phyloP scores from a whole-genome alignment of 495 filamentous ascomycete genomes.

The Penicillium cinerascens region DNA sequence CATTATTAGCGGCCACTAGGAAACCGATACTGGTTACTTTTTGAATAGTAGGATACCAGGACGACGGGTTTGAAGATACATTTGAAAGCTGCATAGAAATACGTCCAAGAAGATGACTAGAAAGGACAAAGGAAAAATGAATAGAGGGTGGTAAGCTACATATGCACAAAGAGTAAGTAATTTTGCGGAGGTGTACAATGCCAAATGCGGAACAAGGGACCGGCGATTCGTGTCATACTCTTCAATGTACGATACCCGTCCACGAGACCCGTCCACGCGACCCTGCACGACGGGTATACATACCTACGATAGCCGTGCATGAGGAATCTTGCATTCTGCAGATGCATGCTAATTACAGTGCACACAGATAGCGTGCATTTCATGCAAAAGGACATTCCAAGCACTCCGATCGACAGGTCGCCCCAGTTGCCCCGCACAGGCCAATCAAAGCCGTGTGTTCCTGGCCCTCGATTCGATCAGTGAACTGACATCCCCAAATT shows the following conservation, averaged over 20 bases:
- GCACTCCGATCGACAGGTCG: conserved; percentile 21
- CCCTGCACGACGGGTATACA: not conserved
- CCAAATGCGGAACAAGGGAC: not conserved
- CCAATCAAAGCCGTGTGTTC: conserved; percentile 25
- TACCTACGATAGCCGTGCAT: not conserved
- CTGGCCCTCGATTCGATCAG: conserved; percentile 20
- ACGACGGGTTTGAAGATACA: no score
- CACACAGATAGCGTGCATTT: not conserved
- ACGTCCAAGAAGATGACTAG: no score
- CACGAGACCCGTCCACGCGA: no score
- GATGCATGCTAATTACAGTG: not conserved
- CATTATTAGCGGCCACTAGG: not conserved
- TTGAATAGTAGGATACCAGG: no score
- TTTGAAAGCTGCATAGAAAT: no score
- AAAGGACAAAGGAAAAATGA: no score
- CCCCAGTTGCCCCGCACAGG: not conserved
- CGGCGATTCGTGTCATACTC: conserved; percentile 3
- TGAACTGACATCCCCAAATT: conserved; percentile 21
- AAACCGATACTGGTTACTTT: no score
- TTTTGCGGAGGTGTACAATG: no score
- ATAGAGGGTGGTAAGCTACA: no score
- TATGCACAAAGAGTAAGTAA: no score
- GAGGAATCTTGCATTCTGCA: conserved; percentile 11
- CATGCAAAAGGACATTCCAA: conserved; percentile 13
- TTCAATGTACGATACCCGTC: not conserved